Percentiles rank a stretch among this genome's conserved stretches.
phyloP scores from a whole-genome alignment of 2,329 filamentous ascomycete species.

The Emergomyces pasteurianus region DNA sequence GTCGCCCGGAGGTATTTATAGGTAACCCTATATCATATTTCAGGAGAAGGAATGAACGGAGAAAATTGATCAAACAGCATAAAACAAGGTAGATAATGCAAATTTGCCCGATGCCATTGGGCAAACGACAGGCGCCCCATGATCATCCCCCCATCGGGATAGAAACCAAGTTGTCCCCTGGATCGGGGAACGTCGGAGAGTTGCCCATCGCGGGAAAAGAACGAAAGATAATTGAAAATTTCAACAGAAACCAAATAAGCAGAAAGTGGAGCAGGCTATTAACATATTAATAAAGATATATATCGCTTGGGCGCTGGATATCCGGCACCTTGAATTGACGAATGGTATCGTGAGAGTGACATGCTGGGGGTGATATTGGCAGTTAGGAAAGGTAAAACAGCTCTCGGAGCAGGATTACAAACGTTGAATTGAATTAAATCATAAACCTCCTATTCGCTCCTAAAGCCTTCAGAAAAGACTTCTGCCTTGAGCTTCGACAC shows the following conservation, averaged over 20 bases:
- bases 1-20: background rate
- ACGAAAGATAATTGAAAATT: background rate
- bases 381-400: background rate
- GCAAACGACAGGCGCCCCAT: background rate
- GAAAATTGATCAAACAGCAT: background rate
- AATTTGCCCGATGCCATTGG: background rate
- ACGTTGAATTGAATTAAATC: background rate
- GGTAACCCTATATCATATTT: background rate
- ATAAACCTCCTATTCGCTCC: background rate
- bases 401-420: background rate
- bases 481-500: no score
- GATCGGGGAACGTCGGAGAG: background rate
- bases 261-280: background rate
- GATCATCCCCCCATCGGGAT: background rate
- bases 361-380: background rate
- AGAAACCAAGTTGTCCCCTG: background rate
- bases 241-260: background rate
- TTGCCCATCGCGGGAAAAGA: background rate
- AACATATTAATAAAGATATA: background rate
- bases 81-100: background rate
- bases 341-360: background rate
- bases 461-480: no score
- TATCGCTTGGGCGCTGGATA: background rate
- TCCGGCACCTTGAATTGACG: background rate
- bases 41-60: background rate